A percentile compares a stretch with the other conserved stretches of the same genome.
These are phyloP conservation scores for Santalum album DNA, from an alignment of 164 flowering plant genomes.

Conservation along the genomic window DNA sequence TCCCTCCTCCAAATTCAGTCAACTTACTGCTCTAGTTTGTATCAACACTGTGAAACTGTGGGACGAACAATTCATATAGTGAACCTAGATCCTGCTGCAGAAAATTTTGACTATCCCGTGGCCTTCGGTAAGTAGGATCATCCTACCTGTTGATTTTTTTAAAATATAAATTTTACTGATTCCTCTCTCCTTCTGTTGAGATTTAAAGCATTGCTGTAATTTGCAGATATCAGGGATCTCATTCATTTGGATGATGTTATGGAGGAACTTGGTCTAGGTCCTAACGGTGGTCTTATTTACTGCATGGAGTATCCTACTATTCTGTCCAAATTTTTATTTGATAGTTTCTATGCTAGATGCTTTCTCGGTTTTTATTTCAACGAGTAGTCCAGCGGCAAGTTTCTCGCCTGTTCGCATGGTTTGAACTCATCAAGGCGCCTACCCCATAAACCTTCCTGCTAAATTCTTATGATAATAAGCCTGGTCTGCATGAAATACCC, in stretches of 20 bases:
- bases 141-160: not conserved
- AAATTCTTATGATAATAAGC: too few species aligned
- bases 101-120: conserved; percentile 90
- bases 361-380: not conserved
- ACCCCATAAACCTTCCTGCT: too few species aligned
- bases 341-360: not conserved
- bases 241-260: conserved; percentile 93
- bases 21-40: conserved; percentile 85
- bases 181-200: not conserved
- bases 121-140: conserved; percentile 51
- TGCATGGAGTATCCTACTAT: conserved; percentile 96
- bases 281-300: conserved; percentile 92
- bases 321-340: not conserved
- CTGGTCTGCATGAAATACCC: too few species aligned
- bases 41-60: conserved; percentile 66
- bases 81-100: conserved; percentile 98
- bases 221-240: conserved; percentile 89
- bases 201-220: not conserved
- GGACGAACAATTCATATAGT: conserved; percentile 68
- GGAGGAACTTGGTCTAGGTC: conserved; percentile 90
- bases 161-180: not conserved
- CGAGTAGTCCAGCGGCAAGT: too few species aligned
- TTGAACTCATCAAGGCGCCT: too few species aligned
- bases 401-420: too few species aligned
- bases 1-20: conserved; percentile 39